A percentile compares a stretch with the other conserved stretches of the same genome.
These are phyloP conservation scores for Nasturtium officinale DNA, from an alignment of 345 rosid species.

Conservation along the genomic window DNA sequence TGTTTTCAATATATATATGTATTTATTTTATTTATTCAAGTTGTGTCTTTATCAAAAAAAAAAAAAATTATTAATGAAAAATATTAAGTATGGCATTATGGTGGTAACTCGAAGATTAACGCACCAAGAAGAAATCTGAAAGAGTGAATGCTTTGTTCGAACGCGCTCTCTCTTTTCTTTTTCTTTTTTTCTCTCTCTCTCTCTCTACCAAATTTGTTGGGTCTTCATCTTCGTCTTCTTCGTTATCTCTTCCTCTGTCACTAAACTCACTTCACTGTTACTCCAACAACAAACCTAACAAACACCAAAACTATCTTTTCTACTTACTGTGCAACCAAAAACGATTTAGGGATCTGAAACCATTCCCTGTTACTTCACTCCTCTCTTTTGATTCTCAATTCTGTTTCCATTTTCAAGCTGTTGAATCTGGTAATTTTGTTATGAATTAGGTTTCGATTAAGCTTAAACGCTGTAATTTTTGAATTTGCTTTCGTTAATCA, in stretches of 20 bases:
- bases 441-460: constrained; percentile 32
- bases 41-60: constrained; percentile 16
- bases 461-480: not conserved
- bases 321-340: constrained; percentile 44
- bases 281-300: constrained; percentile 29
- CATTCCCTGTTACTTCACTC: not conserved
- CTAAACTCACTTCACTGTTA: constrained; percentile 38
- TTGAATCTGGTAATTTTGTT: constrained; percentile 39
- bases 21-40: not conserved
- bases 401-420: constrained; percentile 28
- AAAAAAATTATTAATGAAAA: not conserved
- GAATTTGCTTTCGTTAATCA: constrained; percentile 12
- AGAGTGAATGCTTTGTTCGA: constrained; percentile 48
- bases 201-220: constrained; percentile 23
- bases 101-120: constrained; percentile 24
- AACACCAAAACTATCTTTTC: not conserved
- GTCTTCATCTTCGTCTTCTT: constrained; percentile 41
- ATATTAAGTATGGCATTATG: constrained; percentile 36
- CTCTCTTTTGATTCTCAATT: constrained; percentile 37
- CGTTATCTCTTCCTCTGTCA: constrained; percentile 48
- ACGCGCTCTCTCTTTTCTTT: constrained; percentile 39
- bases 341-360: constrained; percentile 46
- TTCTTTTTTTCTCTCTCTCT: constrained; percentile 30
- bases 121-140: constrained; percentile 42
- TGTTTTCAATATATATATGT: constrained; percentile 16